Evolutionary conservation across 2,329 filamentous ascomycete species (phyloP).

Genomic region (Nemania sp.): DNA sequence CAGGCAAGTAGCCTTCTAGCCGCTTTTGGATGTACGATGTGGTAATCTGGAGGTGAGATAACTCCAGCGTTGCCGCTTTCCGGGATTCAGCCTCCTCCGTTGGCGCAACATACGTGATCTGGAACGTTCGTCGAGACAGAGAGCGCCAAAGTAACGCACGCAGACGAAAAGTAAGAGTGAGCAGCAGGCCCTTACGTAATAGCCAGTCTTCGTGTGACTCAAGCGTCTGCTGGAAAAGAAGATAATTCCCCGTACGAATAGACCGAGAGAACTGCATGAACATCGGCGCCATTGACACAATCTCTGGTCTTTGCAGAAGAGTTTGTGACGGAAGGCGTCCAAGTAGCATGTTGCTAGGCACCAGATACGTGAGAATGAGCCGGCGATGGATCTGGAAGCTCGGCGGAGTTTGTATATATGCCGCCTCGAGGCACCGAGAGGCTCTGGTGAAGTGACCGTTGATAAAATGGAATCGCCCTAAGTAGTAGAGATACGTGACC

Average conservation of each 20-base stretch:
- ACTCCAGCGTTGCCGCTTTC: conserved; percentile 73
- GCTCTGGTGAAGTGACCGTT: conserved; percentile 83
- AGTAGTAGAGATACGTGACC: conserved; percentile 92
- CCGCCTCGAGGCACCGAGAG: conserved; percentile 72
- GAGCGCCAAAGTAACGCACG: conserved; percentile 84
- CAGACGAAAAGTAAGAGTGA: conserved; percentile 75
- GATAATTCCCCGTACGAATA: conserved; percentile 73
- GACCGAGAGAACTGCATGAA: conserved; percentile 76
- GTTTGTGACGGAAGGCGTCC: conserved; percentile 75
- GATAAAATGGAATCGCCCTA: conserved; percentile 86
- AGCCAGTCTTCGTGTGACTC: conserved; percentile 71
- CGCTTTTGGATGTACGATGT: conserved; percentile 67
- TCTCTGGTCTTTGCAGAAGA: conserved; percentile 73
- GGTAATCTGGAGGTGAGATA: conserved; percentile 67
- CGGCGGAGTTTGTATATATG: conserved; percentile 70
- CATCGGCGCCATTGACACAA: conserved; percentile 62
- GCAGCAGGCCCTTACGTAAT: conserved; percentile 71
- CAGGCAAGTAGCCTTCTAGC: conserved; percentile 60
- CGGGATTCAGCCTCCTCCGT: conserved; percentile 56
- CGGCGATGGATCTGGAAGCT: conserved; percentile 72
- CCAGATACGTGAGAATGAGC: conserved; percentile 80
- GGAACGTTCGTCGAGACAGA: conserved; percentile 75
- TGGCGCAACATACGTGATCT: conserved; percentile 75
- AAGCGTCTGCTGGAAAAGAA: conserved; percentile 71
- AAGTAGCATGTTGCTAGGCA: conserved; percentile 80